A percentile compares a stretch with the other conserved stretches of the same genome.
Conservation (phyloP, 2,329 filamentous ascomycete species). For the Coniochaeta ligniaria region DNA sequence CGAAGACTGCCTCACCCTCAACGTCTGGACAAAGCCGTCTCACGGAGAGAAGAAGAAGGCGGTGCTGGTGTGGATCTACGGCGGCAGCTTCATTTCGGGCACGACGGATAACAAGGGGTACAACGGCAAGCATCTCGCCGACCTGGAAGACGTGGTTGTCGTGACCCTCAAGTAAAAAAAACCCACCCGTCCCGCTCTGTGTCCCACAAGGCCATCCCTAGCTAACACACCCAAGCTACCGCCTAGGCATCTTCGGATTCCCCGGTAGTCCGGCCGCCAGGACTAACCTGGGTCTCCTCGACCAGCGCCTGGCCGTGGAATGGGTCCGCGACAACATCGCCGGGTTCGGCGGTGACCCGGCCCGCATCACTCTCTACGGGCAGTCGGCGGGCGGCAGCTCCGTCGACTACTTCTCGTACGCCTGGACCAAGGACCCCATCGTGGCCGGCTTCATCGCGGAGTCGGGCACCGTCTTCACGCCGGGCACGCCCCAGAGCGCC, state of each 20-base stretch:
- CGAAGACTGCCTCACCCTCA: constrained; percentile 31
- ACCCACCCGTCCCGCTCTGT: background rate
- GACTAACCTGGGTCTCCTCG: constrained; percentile 37
- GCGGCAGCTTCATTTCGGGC: constrained; percentile 19
- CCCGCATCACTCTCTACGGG: constrained; percentile 31
- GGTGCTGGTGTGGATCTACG: constrained; percentile 29
- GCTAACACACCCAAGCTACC: constrained; percentile 20
- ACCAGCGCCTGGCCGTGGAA: constrained; percentile 41
- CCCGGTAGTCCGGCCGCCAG: constrained; percentile 19
- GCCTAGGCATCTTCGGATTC: constrained; percentile 34
- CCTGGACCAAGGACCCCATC: constrained; percentile 39
- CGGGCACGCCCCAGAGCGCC: constrained; percentile 25
- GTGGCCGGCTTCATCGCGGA: constrained; percentile 35
- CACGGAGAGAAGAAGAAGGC: constrained; percentile 20
- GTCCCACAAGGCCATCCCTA: background rate
- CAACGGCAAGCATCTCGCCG: constrained; percentile 33
- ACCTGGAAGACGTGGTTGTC: constrained; percentile 34
- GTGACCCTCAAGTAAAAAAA: constrained; percentile 31
- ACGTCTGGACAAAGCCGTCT: constrained; percentile 28
- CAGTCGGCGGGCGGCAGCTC: constrained; percentile 35
- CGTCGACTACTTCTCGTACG: constrained; percentile 38
- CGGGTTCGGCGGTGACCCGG: constrained; percentile 36
- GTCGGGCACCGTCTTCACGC: constrained; percentile 36
- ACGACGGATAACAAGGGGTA: constrained; percentile 29
- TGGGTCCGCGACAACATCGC: constrained; percentile 40